Conservation (phyloP, 805 yeast species). For the Ogataea wickerhamii region DNA sequence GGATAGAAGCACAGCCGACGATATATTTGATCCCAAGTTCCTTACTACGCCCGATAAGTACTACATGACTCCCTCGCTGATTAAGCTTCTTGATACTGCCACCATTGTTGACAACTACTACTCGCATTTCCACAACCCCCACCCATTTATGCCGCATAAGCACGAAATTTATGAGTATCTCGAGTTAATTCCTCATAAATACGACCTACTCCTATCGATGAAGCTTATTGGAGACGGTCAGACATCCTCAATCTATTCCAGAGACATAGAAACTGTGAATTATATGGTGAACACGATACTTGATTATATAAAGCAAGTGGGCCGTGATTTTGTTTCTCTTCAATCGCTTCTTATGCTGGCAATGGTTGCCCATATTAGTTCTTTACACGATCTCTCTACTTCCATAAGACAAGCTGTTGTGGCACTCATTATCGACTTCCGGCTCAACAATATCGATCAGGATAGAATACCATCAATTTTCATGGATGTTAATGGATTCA, state of each 20-base stretch:
- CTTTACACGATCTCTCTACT: conserved; percentile 44
- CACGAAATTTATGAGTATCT: conserved; percentile 35
- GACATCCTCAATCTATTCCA: conserved; percentile 32
- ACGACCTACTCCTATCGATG: conserved; percentile 45
- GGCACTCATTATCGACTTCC: conserved; percentile 35
- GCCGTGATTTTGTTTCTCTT: conserved; percentile 41
- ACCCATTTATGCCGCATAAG: conserved; percentile 46
- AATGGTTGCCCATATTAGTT: conserved; percentile 48
- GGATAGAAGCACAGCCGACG: conserved; percentile 23
- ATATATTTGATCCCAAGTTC: conserved; percentile 23
- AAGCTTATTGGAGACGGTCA: conserved; percentile 50
- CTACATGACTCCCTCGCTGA: conserved; percentile 30
- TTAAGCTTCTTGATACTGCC: conserved; percentile 25
- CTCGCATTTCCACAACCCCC: conserved; percentile 37
- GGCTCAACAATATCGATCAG: conserved; percentile 38
- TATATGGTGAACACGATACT: conserved; percentile 34
- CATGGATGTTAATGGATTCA: conserved; percentile 34
- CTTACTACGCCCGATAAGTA: conserved; percentile 21
- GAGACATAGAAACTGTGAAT: conserved; percentile 39
- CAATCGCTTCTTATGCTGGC: conserved; percentile 41
- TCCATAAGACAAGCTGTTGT: conserved; percentile 42
- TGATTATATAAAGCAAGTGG: conserved; percentile 29
- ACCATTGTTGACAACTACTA: conserved; percentile 34
- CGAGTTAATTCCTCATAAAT: conserved; percentile 31
- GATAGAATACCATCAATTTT: conserved; percentile 24